phyloP scores from a whole-genome alignment of 1,284 basidiomycete species.

The Moniliella sp. region DNA sequence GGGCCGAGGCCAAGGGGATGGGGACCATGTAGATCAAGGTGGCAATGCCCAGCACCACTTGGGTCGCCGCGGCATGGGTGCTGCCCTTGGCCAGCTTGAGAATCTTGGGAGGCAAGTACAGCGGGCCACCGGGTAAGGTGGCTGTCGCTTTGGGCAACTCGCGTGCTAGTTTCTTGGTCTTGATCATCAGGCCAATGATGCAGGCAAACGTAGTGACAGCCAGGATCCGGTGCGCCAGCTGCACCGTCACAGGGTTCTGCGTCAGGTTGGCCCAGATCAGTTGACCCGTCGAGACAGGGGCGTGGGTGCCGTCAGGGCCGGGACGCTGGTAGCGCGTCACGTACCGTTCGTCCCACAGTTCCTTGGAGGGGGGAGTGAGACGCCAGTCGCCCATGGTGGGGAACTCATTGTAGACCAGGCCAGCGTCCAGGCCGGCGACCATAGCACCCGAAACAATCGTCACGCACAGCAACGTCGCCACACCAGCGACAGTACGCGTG shows the following conservation, averaged over 20 bases:
- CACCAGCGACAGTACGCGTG: constrained; percentile 4
- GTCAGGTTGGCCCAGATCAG: constrained; percentile 64
- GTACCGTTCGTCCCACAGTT: constrained; percentile 45
- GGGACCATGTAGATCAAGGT: constrained; percentile 87
- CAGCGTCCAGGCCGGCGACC: constrained; percentile 90
- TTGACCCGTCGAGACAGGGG: too few relatives aligned
- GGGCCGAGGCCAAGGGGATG: constrained; percentile 66
- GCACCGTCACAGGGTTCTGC: constrained; percentile 91
- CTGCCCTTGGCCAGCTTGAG: constrained; percentile 46
- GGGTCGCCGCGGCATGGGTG: constrained; percentile 61
- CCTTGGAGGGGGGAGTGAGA: constrained; percentile 56
- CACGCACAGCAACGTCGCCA: constrained; percentile 18
- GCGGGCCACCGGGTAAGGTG: too few relatives aligned
- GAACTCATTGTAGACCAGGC: constrained; percentile 89
- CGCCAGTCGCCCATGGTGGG: constrained; percentile 73
- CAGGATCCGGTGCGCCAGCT: constrained; percentile 80
- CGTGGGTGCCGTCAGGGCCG: too few relatives aligned
- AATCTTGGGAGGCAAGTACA: constrained; percentile 46
- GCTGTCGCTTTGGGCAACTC: constrained; percentile 39
- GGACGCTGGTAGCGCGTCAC: constrained; percentile 45
- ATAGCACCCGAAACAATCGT: constrained; percentile 88
- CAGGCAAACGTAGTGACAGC: constrained; percentile 37
- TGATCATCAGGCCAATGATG: constrained; percentile 3
- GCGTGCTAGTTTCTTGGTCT: constrained; percentile 49
- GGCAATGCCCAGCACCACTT: constrained; percentile 69